These are phyloP conservation scores for Trametes punicea DNA, from an alignment of 768 basidiomycete genomes.

Conservation along the genomic window DNA sequence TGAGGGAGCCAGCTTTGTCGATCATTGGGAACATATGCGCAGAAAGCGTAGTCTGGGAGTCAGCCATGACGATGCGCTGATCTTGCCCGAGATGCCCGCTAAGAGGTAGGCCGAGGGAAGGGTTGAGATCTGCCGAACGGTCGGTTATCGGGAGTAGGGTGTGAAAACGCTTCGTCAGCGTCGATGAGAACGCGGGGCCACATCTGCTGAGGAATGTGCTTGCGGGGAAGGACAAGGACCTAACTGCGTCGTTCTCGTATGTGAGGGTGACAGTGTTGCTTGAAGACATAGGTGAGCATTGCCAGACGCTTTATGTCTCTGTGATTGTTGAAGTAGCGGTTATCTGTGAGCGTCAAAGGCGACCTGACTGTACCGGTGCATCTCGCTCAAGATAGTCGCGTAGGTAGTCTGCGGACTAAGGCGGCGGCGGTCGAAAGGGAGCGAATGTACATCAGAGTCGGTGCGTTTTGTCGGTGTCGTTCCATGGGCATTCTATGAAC, in stretches of 20 bases:
- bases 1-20: slow-evolving; percentile 54
- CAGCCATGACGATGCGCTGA: not conserved
- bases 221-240: slow-evolving; percentile 46
- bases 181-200: slow-evolving; percentile 43
- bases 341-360: too few relatives aligned
- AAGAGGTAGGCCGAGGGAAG: slow-evolving; percentile 23
- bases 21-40: slow-evolving; percentile 39
- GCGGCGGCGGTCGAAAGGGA: too few relatives aligned
- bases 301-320: too few relatives aligned
- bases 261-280: slow-evolving; percentile 37
- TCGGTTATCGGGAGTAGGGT: slow-evolving; percentile 37
- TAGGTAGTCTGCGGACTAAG: too few relatives aligned
- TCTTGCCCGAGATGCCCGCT: slow-evolving; percentile 33
- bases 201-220: slow-evolving; percentile 55
- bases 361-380: too few relatives aligned
- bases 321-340: too few relatives aligned
- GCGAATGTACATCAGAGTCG: too few relatives aligned
- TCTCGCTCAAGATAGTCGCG: too few relatives aligned
- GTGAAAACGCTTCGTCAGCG: slow-evolving; percentile 39
- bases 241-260: slow-evolving; percentile 38
- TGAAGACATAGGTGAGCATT: too few relatives aligned
- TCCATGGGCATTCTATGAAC: too few relatives aligned
- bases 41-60: slow-evolving; percentile 12
- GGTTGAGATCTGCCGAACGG: too few relatives aligned
- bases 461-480: too few relatives aligned